Conservation (phyloP, 2,329 filamentous ascomycete species). For the Fusarium agapanthi region DNA sequence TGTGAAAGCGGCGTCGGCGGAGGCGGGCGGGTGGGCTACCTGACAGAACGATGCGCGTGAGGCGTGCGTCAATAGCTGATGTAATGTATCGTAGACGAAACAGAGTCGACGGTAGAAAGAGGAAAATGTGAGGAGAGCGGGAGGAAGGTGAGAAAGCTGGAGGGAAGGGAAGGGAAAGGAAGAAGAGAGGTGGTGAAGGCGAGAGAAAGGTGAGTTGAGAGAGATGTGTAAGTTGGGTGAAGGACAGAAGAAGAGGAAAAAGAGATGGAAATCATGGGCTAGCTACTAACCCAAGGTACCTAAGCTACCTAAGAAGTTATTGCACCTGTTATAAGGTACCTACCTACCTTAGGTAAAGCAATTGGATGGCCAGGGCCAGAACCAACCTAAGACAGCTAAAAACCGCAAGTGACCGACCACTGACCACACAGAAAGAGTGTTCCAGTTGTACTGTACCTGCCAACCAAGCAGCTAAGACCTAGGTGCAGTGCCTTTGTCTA, state of each 20-base stretch:
- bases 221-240: constrained; percentile 40
- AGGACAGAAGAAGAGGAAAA: constrained; percentile 30
- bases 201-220: constrained; percentile 38
- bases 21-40: constrained; percentile 27
- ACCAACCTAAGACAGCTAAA: constrained; percentile 14
- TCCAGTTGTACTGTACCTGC: constrained; percentile 21
- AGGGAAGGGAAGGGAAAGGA: constrained; percentile 34
- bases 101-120: constrained; percentile 30
- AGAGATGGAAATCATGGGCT: constrained; percentile 29
- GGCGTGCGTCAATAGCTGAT: constrained; percentile 31
- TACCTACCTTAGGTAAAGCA: neutral
- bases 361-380: constrained; percentile 18
- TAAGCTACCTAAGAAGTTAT: neutral
- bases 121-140: constrained; percentile 40
- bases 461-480: neutral
- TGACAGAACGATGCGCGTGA: constrained; percentile 30
- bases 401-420: constrained; percentile 15
- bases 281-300: neutral
- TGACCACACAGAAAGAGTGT: constrained; percentile 14
- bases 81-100: constrained; percentile 10
- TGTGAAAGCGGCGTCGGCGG: constrained; percentile 35
- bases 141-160: constrained; percentile 35
- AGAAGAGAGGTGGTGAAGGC: constrained; percentile 43
- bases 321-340: neutral
- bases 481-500: constrained; percentile 5